Base-by-base conservation (phyloP, 2,329 filamentous ascomycete genomes). In the Dryadomyces quercivorus region DNA sequence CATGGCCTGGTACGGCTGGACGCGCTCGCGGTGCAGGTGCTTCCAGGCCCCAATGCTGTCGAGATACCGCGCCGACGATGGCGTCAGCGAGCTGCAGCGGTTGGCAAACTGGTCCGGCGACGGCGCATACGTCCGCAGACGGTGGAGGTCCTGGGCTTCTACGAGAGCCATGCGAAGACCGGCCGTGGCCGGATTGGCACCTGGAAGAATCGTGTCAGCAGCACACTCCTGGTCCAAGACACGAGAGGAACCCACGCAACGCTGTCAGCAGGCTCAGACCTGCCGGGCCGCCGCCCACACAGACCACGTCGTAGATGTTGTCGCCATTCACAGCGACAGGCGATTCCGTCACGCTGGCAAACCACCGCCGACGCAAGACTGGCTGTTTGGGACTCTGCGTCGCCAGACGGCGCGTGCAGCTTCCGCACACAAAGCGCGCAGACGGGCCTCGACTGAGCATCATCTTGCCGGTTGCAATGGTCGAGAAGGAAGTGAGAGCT, bases 1-100 rank as follows among this genome's bases (percentile, higher is more conserved):
- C 93, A 98, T 98, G 63, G 92, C 87, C 57, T 94, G 84, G 68
- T 96, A 98, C 1, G 84, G 79, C 71, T 96, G 91, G 38, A 93
- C 81, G 36, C 93, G 82, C 6, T 80, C 74, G 45, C 75, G 72
- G 61, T 87, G 78, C 57, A 96, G 73, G 64, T 94, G 82, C 7
- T 75, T 65, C 93, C 92, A 97, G 51, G 86, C 90, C 40, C 92
- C 93, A 57, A 95, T 93, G 5, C 78, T 74, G 64, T 88, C 77
- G 59, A 97, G 77, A 64, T 93, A 96, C 3, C 76, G 77, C n/a
- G 88, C 85, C 0, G 91, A 95, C 0, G 86, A 79, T 0, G 92
- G 92, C 0, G 93, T 98, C 55, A 98, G 77, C 51, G 92, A 97
- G 73, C 88, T 95, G 72, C 92, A 95, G 64, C 93, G 84, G 72